These are phyloP conservation scores for Colletotrichum sp. DNA, from an alignment of 2,329 filamentous ascomycete species.

Conservation along the genomic window DNA sequence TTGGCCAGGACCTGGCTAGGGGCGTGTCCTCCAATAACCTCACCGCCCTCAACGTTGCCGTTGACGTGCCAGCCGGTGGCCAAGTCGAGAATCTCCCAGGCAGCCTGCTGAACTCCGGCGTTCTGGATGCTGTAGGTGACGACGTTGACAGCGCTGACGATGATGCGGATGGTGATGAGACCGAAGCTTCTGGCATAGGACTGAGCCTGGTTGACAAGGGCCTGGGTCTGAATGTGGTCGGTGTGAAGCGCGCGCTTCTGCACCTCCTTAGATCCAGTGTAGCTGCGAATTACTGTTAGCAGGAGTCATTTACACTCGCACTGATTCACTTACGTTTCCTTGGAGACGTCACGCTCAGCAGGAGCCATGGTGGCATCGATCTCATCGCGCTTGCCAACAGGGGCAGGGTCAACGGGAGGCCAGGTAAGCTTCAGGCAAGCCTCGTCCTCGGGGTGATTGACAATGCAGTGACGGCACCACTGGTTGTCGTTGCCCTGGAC, in stretches of 20 bases:
- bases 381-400: background rate
- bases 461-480: background rate
- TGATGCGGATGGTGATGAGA: background rate
- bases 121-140: background rate
- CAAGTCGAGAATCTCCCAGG: background rate
- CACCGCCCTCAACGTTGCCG: background rate
- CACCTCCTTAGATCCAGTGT: background rate
- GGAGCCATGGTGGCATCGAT: background rate
- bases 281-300: background rate
- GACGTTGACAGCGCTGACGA: background rate
- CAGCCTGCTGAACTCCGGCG: background rate
- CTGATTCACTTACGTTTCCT: background rate
- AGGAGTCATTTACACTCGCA: accelerated
- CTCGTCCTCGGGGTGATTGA: background rate
- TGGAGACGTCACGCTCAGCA: background rate
- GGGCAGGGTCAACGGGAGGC: background rate
- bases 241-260: background rate
- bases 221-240: background rate
- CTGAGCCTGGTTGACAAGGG: background rate
- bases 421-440: background rate
- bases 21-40: background rate
- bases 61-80: background rate
- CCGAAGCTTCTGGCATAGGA: background rate
- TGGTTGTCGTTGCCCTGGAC: background rate
- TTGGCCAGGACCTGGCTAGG: background rate